A percentile compares a stretch with the other conserved stretches of the same genome.
Conservation (phyloP, 208 protist species). For the Leishmania lainsoni region DNA sequence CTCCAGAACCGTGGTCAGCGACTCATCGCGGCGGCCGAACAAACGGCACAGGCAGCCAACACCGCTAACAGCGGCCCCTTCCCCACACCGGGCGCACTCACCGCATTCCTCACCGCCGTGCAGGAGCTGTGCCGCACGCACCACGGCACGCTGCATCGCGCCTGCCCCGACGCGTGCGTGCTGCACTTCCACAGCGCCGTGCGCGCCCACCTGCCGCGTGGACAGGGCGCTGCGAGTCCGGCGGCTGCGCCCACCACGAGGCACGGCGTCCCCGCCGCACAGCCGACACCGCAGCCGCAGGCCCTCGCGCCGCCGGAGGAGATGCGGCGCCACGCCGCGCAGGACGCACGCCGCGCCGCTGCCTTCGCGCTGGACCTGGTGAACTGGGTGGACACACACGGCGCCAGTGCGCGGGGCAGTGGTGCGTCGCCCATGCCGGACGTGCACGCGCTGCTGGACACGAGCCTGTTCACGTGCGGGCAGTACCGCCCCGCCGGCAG, state of each 20-base stretch:
- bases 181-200: conserved; percentile 31
- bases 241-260: not conserved
- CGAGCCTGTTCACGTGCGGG: conserved; percentile 26
- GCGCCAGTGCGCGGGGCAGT: not conserved
- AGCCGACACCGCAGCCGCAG: not conserved
- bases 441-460: conserved; percentile 30
- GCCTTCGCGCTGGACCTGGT: conserved; percentile 13
- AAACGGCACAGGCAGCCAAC: conserved; percentile 8
- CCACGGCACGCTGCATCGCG: conserved; percentile 19
- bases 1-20: not conserved
- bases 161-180: conserved; percentile 19
- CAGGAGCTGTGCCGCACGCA: conserved; percentile 9
- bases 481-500: conserved; percentile 13
- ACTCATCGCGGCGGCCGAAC: conserved; percentile 7
- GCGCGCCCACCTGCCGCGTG: conserved; percentile 3
- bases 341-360: conserved; percentile 21
- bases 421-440: not conserved
- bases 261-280: not conserved
- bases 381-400: not conserved
- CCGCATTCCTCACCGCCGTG: conserved; percentile 20
- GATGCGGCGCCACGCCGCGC: not conserved
- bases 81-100: conserved; percentile 13
- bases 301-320: not conserved
- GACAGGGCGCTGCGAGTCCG: not conserved
- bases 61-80: conserved; percentile 21